Percentiles rank a stretch among this genome's conserved stretches.
Conservation (phyloP, 164 flowering plant genomes). For the Berberis thunbergii region DNA sequence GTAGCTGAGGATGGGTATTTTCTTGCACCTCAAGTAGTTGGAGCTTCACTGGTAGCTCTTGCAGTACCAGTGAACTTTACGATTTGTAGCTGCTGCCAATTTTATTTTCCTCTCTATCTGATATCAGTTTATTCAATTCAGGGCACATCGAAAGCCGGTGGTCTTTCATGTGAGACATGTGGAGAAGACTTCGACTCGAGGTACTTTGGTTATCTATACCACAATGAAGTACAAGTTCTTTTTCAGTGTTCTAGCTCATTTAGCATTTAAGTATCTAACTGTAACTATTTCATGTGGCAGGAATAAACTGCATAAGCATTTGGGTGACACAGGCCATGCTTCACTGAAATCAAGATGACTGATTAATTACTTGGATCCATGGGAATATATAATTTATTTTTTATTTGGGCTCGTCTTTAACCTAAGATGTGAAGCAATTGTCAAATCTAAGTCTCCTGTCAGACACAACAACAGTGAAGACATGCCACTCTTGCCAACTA, state of each 20-base stretch:
- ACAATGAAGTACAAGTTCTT: too few relatives aligned
- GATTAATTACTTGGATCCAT: not conserved
- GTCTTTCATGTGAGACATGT: constrained; percentile 58
- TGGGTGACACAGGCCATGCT: constrained; percentile 76
- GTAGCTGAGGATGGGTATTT: too few relatives aligned
- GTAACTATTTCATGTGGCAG: constrained; percentile 24
- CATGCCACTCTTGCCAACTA: too few relatives aligned
- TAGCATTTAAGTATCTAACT: not conserved
- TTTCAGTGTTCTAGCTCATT: not conserved
- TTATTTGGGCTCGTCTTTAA: too few relatives aligned
- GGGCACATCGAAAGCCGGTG: constrained; percentile 36
- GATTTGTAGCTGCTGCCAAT: not conserved
- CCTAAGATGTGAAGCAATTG: too few relatives aligned
- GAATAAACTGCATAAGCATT: constrained; percentile 65
- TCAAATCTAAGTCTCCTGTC: too few relatives aligned
- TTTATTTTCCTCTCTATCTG: not conserved
- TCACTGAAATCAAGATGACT: constrained; percentile 42
- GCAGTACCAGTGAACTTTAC: not conserved
- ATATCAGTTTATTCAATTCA: constrained; percentile 11
- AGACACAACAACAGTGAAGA: too few relatives aligned
- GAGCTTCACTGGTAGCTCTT: not conserved
- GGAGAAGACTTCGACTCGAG: constrained; percentile 77
- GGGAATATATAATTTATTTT: too few relatives aligned
- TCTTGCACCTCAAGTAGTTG: not conserved
- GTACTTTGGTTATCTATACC: constrained; percentile 20